These are phyloP conservation scores for Solanum paucissectum DNA, from an alignment of 257 asterid genomes.

Conservation along the genomic window DNA sequence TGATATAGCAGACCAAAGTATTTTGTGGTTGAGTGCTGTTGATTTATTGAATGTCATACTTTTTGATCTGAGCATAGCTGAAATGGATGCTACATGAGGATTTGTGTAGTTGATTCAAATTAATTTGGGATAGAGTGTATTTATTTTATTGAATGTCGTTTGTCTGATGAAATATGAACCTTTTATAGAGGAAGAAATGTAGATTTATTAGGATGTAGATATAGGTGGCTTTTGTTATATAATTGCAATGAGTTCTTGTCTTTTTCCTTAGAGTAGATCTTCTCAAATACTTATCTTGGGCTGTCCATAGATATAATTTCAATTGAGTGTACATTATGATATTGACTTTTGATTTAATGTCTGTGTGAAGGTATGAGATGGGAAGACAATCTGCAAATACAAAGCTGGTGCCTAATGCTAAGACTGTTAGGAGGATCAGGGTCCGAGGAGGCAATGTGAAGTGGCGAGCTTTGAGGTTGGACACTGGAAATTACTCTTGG, in stretches of 20 bases:
- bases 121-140: not conserved
- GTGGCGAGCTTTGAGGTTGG: constrained; percentile 36
- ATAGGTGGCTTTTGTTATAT: not conserved
- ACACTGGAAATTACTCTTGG: constrained; percentile 33
- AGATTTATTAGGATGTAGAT: not conserved
- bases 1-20: not conserved
- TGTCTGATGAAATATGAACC: not conserved
- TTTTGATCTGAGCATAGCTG: not conserved
- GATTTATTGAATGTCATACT: not conserved
- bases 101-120: not conserved
- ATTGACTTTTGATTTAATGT: not conserved
- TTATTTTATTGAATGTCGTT: not conserved
- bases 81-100: not conserved
- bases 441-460: constrained; percentile 34
- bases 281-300: not conserved
- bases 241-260: not conserved
- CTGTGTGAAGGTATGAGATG: constrained; percentile 27
- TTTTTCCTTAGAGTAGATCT: not conserved
- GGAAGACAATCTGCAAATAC: constrained; percentile 41
- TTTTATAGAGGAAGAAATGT: not conserved
- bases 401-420: constrained; percentile 26
- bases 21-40: not conserved
- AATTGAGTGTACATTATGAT: not conserved
- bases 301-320: not conserved
- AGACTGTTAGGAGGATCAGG: constrained; percentile 34